Evolutionary conservation across 495 filamentous ascomycete species (phyloP).

Genomic region (Talaromyces adpressus): DNA sequence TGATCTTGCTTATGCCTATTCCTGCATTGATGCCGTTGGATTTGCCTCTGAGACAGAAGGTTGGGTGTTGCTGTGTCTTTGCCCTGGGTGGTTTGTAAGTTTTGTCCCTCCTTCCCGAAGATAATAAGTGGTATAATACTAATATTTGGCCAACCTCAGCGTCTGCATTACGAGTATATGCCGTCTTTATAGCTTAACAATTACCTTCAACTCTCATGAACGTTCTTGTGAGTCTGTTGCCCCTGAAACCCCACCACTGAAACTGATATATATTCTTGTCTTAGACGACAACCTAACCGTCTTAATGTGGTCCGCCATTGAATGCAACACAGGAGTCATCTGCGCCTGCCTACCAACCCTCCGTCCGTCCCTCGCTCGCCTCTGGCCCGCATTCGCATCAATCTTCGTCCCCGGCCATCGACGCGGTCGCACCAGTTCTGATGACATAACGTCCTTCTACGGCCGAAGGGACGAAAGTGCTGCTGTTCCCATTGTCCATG

Average conservation of each 20-base stretch:
- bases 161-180: constrained; percentile 40
- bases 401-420: background rate
- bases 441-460: background rate
- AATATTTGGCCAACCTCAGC: constrained; percentile 16
- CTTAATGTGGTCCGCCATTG: constrained; percentile 76
- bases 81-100: constrained; percentile 46
- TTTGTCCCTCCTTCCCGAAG: background rate
- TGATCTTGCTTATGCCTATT: constrained; percentile 46
- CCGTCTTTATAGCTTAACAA: constrained; percentile 31
- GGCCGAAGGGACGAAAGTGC: background rate
- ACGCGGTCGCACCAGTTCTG: background rate
- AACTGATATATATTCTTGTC: background rate
- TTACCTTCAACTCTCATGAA: constrained; percentile 31
- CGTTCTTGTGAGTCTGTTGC: constrained; percentile 30
- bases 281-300: constrained; percentile 49
- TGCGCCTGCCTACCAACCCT: constrained; percentile 83
- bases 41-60: constrained; percentile 38
- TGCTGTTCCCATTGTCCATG: background rate
- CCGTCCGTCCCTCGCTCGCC: constrained; percentile 57
- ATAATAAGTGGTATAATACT: background rate
- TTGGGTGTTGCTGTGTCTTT: constrained; percentile 42
- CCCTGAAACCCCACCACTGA: background rate
- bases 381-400: background rate
- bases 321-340: constrained; percentile 83
- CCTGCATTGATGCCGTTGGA: constrained; percentile 38